phyloP scores from a whole-genome alignment of 345 rosid genomes.

The Brassica incana region DNA sequence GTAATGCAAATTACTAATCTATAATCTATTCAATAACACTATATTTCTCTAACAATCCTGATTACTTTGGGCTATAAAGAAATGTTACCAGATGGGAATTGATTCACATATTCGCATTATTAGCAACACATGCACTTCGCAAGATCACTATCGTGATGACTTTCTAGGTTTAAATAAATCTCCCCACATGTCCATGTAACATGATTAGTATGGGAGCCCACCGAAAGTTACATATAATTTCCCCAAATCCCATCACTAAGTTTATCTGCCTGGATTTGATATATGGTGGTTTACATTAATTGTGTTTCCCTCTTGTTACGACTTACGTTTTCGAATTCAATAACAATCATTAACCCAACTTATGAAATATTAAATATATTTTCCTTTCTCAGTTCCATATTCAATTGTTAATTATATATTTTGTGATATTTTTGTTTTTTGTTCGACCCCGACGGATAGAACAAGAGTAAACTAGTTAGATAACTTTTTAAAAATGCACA shows the following conservation, averaged over 20 bases:
- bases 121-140: constrained; percentile 50
- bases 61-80: constrained; percentile 13
- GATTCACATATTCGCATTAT: constrained; percentile 47
- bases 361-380: constrained; percentile 15
- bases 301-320: constrained; percentile 41
- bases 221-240: background rate
- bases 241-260: constrained; percentile 1
- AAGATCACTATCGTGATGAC: constrained; percentile 37
- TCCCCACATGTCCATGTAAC: constrained; percentile 59
- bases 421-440: background rate
- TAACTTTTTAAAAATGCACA: background rate
- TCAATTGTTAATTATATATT: background rate
- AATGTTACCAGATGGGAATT: constrained; percentile 32
- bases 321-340: constrained; percentile 42
- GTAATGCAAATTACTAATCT: constrained; percentile 2
- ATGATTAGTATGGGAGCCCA: constrained; percentile 56
- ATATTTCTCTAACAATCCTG: background rate
- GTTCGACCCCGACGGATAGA: constrained; percentile 34
- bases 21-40: background rate
- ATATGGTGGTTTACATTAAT: constrained; percentile 10
- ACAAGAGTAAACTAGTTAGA: background rate
- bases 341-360: constrained; percentile 31
- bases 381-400: background rate
- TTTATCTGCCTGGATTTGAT: constrained; percentile 9
- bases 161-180: constrained; percentile 20